phyloP scores from a whole-genome alignment of 2,329 filamentous ascomycete species.

The Microcyclospora tardicrescens region DNA sequence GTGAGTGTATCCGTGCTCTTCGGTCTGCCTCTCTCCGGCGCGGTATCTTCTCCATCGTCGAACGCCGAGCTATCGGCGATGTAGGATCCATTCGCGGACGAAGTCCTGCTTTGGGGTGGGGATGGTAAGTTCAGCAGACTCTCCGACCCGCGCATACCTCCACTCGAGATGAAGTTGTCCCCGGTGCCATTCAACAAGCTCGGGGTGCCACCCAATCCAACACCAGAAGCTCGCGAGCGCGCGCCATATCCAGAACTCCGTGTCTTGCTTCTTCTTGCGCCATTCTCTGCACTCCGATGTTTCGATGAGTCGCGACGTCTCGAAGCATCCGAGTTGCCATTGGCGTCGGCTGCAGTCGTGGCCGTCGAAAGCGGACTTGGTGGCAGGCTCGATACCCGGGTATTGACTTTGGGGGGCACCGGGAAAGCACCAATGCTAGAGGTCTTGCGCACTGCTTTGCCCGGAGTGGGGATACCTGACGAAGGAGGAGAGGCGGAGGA shows the following conservation, averaged over 20 bases:
- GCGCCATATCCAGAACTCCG: slow-evolving; percentile 28
- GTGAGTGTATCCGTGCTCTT: slow-evolving; percentile 21
- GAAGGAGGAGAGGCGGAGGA: slow-evolving; percentile 4
- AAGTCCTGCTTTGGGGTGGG: slow-evolving; percentile 76
- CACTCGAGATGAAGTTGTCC: slow-evolving; percentile 56
- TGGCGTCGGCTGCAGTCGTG: slow-evolving; percentile 28
- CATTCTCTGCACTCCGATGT: slow-evolving; percentile 20
- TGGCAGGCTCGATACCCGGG: slow-evolving; percentile 46
- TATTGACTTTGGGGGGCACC: slow-evolving; percentile 53
- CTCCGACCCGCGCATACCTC: slow-evolving; percentile 55
- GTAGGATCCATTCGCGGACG: slow-evolving; percentile 84
- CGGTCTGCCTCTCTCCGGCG: slow-evolving; percentile 32
- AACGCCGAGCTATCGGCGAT: slow-evolving; percentile 81
- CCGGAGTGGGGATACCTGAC: slow-evolving; percentile 22
- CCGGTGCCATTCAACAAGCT: slow-evolving; percentile 69
- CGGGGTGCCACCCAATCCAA: slow-evolving; percentile 39
- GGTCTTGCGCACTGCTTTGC: slow-evolving; percentile 67
- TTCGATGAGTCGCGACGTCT: slow-evolving; percentile 19
- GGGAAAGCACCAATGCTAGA: slow-evolving; percentile 92
- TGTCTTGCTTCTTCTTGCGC: slow-evolving; percentile 15
- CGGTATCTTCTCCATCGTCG: slow-evolving; percentile 58
- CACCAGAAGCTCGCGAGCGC: slow-evolving; percentile 31
- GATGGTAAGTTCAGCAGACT: slow-evolving; percentile 66
- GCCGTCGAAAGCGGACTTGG: slow-evolving; percentile 39
- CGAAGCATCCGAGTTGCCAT: slow-evolving; percentile 18